phyloP scores from a whole-genome alignment of 805 yeast species.

The Metschnikowia sp. region DNA sequence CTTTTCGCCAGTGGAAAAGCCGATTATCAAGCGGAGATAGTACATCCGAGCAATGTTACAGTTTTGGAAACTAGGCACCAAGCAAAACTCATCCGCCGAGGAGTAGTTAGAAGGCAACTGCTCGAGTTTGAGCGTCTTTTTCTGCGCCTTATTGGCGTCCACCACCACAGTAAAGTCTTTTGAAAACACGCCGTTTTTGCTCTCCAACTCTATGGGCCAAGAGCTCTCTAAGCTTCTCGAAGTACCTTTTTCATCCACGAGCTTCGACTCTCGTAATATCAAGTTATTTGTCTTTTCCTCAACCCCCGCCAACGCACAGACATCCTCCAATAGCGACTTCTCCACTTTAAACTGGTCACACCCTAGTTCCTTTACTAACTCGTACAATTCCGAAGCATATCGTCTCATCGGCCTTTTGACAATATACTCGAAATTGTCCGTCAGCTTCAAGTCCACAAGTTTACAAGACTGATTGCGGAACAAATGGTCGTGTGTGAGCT shows the following conservation, averaged over 20 bases:
- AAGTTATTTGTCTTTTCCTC: conserved; percentile 27
- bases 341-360: conserved; percentile 27
- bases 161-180: conserved; percentile 24
- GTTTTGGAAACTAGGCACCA: conserved; percentile 39
- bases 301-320: conserved; percentile 31
- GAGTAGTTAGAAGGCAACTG: conserved; percentile 9
- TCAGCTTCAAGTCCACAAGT: conserved; percentile 5
- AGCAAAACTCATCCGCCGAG: conserved; percentile 25
- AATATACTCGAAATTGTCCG: conserved; percentile 31
- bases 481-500: conserved; percentile 32
- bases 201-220: conserved; percentile 3
- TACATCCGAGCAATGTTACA: conserved; percentile 35
- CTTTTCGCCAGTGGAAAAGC: conserved; percentile 20
- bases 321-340: conserved; percentile 25
- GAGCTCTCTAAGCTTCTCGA: conserved; percentile 7
- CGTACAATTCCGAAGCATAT: conserved; percentile 28
- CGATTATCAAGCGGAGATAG: conserved; percentile 24
- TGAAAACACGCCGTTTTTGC: conserved; percentile 13
- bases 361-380: conserved; percentile 23
- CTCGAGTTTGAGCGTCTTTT: conserved; percentile 10
- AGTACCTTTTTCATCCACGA: conserved; percentile 22
- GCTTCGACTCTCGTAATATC: conserved; percentile 19
- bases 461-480: conserved; percentile 24
- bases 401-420: conserved; percentile 31
- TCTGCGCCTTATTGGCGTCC: conserved; percentile 26